Base-by-base conservation (phyloP, 1,139 yeast genomes). In the Kurtzmaniella quercitrusa region DNA sequence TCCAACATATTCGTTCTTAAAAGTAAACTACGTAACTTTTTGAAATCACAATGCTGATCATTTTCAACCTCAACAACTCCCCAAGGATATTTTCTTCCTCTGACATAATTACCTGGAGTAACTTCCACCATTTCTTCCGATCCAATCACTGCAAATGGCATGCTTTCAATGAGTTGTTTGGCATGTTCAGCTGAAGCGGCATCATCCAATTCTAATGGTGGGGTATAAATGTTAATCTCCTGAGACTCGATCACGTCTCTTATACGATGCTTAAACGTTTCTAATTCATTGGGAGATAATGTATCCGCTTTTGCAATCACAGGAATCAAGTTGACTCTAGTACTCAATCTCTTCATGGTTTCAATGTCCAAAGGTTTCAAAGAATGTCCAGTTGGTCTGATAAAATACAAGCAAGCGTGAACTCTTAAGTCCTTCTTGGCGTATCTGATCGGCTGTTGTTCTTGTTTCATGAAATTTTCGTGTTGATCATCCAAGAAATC, bases 401-500 rank as follows among this genome's bases (percentile, higher is more conserved):
- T 88, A 62, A 93, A 93, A 68, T 93, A 93, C 49, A 93, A 75
- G 64, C 96, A 91, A 3, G 95, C 98, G 60, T 93, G 98, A 31
- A 93, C 98, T 54, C 98, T 79, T 65, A 90, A 72, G 65, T 94
- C 98, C 57, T 82, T 84, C 59, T 75, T 80, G 46, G 71, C 73
- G 3, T 50, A 55, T 64, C 98, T 83, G 47, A 67, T 64, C 33
- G 98, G 98, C 69, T 94, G 98, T 64, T 90, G 95, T 64, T 93
- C 98, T 68, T 94, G 98, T 60, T 88, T 84, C 95, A 93, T 86
- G 62, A 70, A 91, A 25, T 87, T 77, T 66, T 93, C 96, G 62
- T 93, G 97, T 72, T 93, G 98, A 66, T 93, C 98, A 65, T 93
- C 98, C 50, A 93, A 79, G 59, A 91, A 93, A 63, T 91, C 97